Evolutionary conservation across 2,329 filamentous ascomycete genomes (phyloP).

Genomic region (Karstenula rhodostoma): DNA sequence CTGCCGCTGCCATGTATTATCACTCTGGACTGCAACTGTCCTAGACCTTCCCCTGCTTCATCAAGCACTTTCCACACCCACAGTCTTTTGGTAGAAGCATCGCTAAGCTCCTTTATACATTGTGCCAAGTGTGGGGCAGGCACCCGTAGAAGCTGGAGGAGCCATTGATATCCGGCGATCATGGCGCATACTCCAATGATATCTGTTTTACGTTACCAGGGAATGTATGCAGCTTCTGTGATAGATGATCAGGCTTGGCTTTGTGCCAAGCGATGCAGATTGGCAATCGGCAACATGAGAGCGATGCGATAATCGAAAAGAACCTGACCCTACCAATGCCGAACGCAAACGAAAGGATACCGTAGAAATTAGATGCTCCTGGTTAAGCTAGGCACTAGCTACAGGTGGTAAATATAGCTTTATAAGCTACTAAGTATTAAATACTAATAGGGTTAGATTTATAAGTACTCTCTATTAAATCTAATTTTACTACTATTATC

Average conservation of each 20-base stretch:
- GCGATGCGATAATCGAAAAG: constrained; percentile 1
- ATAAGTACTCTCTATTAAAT: too few relatives aligned
- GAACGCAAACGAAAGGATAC: neutral
- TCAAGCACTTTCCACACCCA: neutral
- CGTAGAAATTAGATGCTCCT: too few relatives aligned
- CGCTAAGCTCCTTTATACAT: neutral
- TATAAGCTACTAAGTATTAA: too few relatives aligned
- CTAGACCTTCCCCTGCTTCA: neutral
- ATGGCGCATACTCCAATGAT: neutral
- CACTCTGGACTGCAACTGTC: neutral
- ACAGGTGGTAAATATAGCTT: too few relatives aligned
- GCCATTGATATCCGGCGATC: neutral
- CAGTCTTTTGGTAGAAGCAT: neutral
- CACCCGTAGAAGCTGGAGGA: neutral
- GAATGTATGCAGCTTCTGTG: neutral
- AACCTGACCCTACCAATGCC: neutral
- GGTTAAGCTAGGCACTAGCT: too few relatives aligned
- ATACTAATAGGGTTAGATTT: too few relatives aligned
- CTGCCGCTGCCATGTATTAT: neutral
- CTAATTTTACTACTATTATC: too few relatives aligned
- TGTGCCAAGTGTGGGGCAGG: neutral
- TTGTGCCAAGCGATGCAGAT: neutral
- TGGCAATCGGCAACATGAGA: constrained; percentile 6
- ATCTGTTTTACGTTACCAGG: neutral
- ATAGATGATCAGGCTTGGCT: constrained; percentile 1